Conservation (phyloP, 2,329 filamentous ascomycete species). For the Aureobasidium zeae region DNA sequence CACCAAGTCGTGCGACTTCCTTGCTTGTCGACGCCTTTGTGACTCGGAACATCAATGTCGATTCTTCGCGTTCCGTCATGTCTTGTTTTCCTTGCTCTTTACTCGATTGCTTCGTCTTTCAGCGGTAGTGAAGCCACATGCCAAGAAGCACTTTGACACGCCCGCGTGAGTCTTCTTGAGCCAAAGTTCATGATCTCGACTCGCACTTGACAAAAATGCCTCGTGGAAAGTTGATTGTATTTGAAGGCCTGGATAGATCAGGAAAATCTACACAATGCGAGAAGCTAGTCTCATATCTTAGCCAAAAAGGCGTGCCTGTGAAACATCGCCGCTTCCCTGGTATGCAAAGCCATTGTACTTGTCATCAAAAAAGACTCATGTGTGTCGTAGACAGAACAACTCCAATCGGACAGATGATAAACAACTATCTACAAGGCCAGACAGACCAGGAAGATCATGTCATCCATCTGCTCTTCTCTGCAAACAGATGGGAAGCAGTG, state of each 20-base stretch:
- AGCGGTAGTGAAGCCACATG: not conserved
- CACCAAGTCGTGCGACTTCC: constrained; percentile 60
- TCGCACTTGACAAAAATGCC: constrained; percentile 14
- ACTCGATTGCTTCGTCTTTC: too few relatives aligned
- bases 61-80: too few relatives aligned
- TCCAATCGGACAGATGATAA: constrained; percentile 78
- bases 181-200: too few relatives aligned
- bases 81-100: too few relatives aligned
- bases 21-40: constrained; percentile 30
- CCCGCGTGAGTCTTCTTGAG: too few relatives aligned
- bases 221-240: constrained; percentile 63
- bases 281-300: constrained; percentile 49
- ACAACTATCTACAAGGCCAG: constrained; percentile 65
- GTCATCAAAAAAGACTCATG: not conserved
- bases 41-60: constrained; percentile 43
- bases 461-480: constrained; percentile 82
- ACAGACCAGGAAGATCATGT: constrained; percentile 74
- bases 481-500: constrained; percentile 74
- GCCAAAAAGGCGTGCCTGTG: constrained; percentile 42
- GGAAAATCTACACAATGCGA: constrained; percentile 89
- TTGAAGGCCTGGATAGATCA: constrained; percentile 82
- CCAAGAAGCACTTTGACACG: too few relatives aligned
- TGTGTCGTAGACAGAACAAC: constrained; percentile 61
- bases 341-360: constrained; percentile 26
- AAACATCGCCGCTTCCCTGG: constrained; percentile 58